These are phyloP conservation scores for Akanthomyces dipterigenus DNA, from an alignment of 2,329 filamentous ascomycete species.

Conservation along the genomic window DNA sequence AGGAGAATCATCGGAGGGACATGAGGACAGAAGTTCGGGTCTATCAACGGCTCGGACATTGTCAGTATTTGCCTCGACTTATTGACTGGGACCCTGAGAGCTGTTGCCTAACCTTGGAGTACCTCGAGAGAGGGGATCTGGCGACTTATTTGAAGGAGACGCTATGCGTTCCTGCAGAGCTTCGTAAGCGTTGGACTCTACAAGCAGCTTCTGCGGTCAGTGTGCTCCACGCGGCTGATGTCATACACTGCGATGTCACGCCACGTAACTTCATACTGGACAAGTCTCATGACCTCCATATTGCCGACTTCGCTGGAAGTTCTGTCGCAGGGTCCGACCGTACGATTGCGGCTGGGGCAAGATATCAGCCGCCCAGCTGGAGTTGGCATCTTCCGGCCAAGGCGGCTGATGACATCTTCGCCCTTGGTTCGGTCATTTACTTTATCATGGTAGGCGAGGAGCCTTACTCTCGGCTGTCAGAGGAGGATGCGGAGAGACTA, in stretches of 20 bases:
- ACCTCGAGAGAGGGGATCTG: constrained; percentile 21
- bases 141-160: constrained; percentile 16
- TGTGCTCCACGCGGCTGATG: constrained; percentile 27
- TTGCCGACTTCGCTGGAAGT: constrained; percentile 30
- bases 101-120: constrained; percentile 21
- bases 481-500: constrained; percentile 22
- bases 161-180: constrained; percentile 11
- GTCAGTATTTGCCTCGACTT: constrained; percentile 17
- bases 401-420: constrained; percentile 25
- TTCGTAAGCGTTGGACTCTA: constrained; percentile 23
- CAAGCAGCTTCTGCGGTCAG: constrained; percentile 27
- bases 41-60: constrained; percentile 18
- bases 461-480: constrained; percentile 23
- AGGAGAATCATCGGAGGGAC: constrained; percentile 10
- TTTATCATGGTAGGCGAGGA: constrained; percentile 25
- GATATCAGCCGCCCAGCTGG: constrained; percentile 20
- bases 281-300: constrained; percentile 25
- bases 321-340: constrained; percentile 21
- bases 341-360: constrained; percentile 17
- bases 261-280: constrained; percentile 33
- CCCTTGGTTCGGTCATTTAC: constrained; percentile 28
- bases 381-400: constrained; percentile 20
- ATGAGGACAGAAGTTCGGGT: constrained; percentile 19
- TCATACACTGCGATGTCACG: constrained; percentile 34
- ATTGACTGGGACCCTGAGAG: constrained; percentile 18